Evolutionary conservation across 192 early-diverging fungal genomes (phyloP), one percentile per base, ranked within the genome.

Genomic region (Coemansia sp.): DNA sequence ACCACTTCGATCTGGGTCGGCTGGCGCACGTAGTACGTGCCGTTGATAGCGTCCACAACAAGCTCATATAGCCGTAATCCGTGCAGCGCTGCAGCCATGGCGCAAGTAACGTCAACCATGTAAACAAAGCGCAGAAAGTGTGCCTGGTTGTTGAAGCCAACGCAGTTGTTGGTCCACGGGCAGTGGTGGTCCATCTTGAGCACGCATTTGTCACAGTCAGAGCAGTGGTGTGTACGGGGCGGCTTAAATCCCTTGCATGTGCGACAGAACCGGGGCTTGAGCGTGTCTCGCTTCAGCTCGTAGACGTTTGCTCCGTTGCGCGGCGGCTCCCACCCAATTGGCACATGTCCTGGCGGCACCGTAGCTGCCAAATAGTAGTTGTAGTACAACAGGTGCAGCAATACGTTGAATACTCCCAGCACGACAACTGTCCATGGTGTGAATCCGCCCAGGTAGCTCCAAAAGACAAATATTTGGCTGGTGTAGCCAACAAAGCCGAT

Each of bases 131-230:
- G 82, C 58, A 92, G 46, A 78, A 93, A 93, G 59, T 88, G 90
- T 34, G 85, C 80, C 74, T 94, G 91, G 76, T 94, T 94, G 67
- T 73, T 78, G 67, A 87, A 89, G 10, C 92, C 92, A 36, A 94
- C 89, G 72, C 91, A 92, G 69, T 91, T 91, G 63, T 89, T 87
- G 62, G 95, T 89, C 94, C 94, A 99, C 7, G 95, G 95, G 53
- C 93, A 94, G 70, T 94, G 93, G 68, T 94, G 93, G 65, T 94
- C 93, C 91, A 94, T 92, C 66, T 90, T 92, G 59, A 94, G 87
- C 36, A 93, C 87, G 84, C 93, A 94, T 36, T 85, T 85, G 53
- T 89, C 85, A 74, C 93, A 94, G 36, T 84, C 81, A 8, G 86
- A 71, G 68, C 93, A 94, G 68, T 94, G 93, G 76, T 93, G 92